These are phyloP conservation scores for Apiospora phragmitis DNA, from an alignment of 2,329 filamentous ascomycete species.

Conservation along the genomic window DNA sequence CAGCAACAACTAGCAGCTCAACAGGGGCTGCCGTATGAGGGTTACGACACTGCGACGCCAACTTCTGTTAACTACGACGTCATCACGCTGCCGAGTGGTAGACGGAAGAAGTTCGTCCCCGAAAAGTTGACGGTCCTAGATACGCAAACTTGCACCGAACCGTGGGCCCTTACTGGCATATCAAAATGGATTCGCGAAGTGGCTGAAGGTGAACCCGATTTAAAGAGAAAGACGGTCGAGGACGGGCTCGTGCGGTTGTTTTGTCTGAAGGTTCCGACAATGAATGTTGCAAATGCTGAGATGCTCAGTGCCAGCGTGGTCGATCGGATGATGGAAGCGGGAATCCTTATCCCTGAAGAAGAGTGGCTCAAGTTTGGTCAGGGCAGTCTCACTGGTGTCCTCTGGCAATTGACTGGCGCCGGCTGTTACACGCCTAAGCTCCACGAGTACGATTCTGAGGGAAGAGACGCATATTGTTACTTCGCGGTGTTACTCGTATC, in stretches of 20 bases:
- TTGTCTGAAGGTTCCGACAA: conserved; percentile 92
- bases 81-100: conserved; percentile 77
- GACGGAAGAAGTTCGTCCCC: conserved; percentile 81
- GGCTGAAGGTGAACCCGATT: conserved; percentile 86
- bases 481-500: conserved; percentile 87
- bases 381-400: conserved; percentile 79
- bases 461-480: conserved; percentile 49
- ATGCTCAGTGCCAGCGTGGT: conserved; percentile 78
- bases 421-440: conserved; percentile 89
- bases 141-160: conserved; percentile 81
- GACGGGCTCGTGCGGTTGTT: conserved; percentile 89
- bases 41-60: conserved; percentile 56
- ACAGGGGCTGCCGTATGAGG: conserved; percentile 52
- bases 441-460: conserved; percentile 58
- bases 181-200: conserved; percentile 84
- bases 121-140: conserved; percentile 79
- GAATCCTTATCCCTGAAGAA: conserved; percentile 81
- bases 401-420: conserved; percentile 88
- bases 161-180: conserved; percentile 91
- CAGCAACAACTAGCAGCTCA: conserved; percentile 53
- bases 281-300: conserved; percentile 98
- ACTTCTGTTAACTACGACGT: conserved; percentile 72
- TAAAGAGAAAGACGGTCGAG: conserved; percentile 80
- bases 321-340: conserved; percentile 74
- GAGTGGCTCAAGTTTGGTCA: conserved; percentile 96